These are phyloP conservation scores for Pythium brassicae DNA, from an alignment of 352 stramenopile genomes.

Conservation along the genomic window DNA sequence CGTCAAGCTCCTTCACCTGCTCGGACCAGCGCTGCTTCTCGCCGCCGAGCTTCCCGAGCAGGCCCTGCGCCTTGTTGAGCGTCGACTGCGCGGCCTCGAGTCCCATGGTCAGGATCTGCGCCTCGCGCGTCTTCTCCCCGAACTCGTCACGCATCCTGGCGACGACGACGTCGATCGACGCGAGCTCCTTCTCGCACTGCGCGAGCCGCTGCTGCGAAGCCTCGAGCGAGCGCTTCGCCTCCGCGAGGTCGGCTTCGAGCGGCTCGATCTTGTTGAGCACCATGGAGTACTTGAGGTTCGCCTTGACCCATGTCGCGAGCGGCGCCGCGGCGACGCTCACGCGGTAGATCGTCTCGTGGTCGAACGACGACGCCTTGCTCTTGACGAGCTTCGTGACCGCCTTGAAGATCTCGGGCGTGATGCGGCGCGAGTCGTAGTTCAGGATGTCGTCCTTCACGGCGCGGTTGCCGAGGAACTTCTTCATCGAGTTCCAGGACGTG, in stretches of 20 bases:
- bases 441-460: conserved; percentile 96
- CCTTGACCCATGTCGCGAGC: conserved; percentile 94
- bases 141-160: conserved; percentile 92
- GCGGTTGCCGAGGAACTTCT: conserved; percentile 94
- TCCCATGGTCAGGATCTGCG: conserved; percentile 85
- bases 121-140: conserved; percentile 89
- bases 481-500: conserved; percentile 96
- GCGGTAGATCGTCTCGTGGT: conserved; percentile 92
- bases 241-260: conserved; percentile 86
- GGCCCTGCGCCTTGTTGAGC: conserved; percentile 88
- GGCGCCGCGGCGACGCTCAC: conserved; percentile 93
- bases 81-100: conserved; percentile 87
- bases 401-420: conserved; percentile 89
- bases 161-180: conserved; percentile 87
- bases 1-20: conserved; percentile 84
- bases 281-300: conserved; percentile 93
- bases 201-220: conserved; percentile 84
- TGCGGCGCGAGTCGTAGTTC: conserved; percentile 92
- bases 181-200: conserved; percentile 89
- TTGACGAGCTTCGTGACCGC: conserved; percentile 92
- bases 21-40: conserved; percentile 91
- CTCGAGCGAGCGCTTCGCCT: conserved; percentile 86
- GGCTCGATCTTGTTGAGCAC: conserved; percentile 96
- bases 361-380: conserved; percentile 91
- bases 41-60: conserved; percentile 89